Conservation (phyloP, 192 early-diverging fungal species). For the Diversispora eburnea region DNA sequence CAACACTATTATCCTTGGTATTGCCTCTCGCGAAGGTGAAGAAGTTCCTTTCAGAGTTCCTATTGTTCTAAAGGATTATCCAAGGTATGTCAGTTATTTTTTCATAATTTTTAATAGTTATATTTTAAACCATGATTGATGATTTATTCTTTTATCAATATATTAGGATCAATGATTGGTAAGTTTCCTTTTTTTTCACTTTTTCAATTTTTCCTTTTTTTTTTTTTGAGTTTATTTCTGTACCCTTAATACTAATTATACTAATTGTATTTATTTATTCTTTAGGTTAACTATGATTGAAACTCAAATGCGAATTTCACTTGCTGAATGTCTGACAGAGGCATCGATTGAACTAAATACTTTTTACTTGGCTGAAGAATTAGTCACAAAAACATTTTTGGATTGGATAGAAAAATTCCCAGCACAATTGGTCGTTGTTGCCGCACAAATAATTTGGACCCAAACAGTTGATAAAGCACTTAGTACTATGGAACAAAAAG, state of each 20-base stretch:
- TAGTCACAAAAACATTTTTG: constrained; percentile 59
- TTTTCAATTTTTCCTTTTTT: background rate
- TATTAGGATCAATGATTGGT: constrained; percentile 90
- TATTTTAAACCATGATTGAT: too few relatives aligned
- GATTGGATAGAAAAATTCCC: constrained; percentile 87
- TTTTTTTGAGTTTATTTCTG: background rate
- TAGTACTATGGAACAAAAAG: constrained; percentile 37
- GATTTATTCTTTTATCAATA: too few relatives aligned
- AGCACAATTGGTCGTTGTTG: constrained; percentile 89
- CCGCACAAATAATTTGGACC: constrained; percentile 90
- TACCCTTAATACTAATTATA: background rate
- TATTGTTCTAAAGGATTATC: constrained; percentile 76
- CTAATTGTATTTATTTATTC: background rate
- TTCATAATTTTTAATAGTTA: too few relatives aligned
- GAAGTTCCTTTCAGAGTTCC: constrained; percentile 72
- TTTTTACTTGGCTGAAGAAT: constrained; percentile 52
- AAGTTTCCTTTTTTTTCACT: background rate
- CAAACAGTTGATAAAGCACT: constrained; percentile 79
- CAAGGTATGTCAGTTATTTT: constrained; percentile 33
- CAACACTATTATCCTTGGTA: constrained; percentile 64
- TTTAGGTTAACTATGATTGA: constrained; percentile 72
- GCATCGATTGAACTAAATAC: constrained; percentile 65
- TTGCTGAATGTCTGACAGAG: constrained; percentile 73
- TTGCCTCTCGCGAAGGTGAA: constrained; percentile 94
- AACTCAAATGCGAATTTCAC: constrained; percentile 86